Evolutionary conservation across 1,284 basidiomycete genomes (phyloP).

Genomic region (Austroboletus novae-zelandiae): DNA sequence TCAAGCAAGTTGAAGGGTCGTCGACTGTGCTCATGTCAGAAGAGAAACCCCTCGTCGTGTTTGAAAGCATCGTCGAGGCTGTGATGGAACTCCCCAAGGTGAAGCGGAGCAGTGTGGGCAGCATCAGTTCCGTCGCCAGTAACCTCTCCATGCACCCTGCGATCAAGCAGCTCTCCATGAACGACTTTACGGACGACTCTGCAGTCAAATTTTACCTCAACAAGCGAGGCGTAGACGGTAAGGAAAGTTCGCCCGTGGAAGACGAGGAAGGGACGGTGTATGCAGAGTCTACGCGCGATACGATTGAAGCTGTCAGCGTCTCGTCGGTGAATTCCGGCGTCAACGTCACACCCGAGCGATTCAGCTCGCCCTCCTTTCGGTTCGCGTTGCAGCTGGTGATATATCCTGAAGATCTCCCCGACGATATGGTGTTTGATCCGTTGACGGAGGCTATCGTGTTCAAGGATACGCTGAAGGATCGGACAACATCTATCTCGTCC

Average conservation of each 20-base stretch:
- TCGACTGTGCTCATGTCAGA: slow-evolving; percentile 68
- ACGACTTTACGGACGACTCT: slow-evolving; percentile 96
- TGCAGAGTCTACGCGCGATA: slow-evolving; percentile 34
- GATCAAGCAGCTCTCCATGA: slow-evolving; percentile 90
- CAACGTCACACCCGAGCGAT: slow-evolving; percentile 65
- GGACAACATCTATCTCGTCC: slow-evolving; percentile 41
- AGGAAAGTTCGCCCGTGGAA: slow-evolving; percentile 30
- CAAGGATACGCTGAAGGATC: slow-evolving; percentile 61
- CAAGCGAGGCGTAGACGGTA: slow-evolving; percentile 42
- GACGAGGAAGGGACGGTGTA: slow-evolving; percentile 52
- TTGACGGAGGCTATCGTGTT: slow-evolving; percentile 89
- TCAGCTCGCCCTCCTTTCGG: slow-evolving; percentile 75
- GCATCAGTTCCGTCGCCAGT: slow-evolving; percentile 88
- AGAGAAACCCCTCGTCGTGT: slow-evolving; percentile 83
- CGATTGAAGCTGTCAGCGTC: slow-evolving; percentile 34
- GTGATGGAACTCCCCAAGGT: slow-evolving; percentile 82
- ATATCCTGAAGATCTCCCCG: slow-evolving; percentile 86
- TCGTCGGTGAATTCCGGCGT: slow-evolving; percentile 42
- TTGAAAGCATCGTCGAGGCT: slow-evolving; percentile 79
- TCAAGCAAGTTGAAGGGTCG: slow-evolving; percentile 87
- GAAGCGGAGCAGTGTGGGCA: slow-evolving; percentile 89
- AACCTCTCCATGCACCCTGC: slow-evolving; percentile 93
- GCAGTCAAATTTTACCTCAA: slow-evolving; percentile 96
- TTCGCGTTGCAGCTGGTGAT: slow-evolving; percentile 88
- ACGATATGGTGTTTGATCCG: slow-evolving; percentile 91